phyloP scores from a whole-genome alignment of 106 monocot species.

The Dendrobium nobile region DNA sequence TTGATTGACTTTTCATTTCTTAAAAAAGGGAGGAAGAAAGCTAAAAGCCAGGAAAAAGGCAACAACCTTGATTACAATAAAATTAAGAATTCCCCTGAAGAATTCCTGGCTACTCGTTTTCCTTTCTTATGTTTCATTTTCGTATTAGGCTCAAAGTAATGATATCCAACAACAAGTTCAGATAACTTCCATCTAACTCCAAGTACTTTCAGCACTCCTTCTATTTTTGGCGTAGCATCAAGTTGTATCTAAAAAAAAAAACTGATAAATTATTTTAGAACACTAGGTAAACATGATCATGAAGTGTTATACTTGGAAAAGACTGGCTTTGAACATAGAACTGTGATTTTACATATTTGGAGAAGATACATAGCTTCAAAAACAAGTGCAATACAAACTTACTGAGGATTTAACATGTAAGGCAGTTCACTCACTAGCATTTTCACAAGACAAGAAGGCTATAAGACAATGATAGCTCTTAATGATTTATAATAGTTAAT shows the following conservation, averaged over 20 bases:
- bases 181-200: conserved; percentile 82
- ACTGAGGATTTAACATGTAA: background rate
- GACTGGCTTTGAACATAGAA: background rate
- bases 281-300: background rate
- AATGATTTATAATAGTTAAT: background rate
- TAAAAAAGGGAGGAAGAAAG: conserved; percentile 8
- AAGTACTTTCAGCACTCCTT: conserved; percentile 73
- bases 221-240: conserved; percentile 59
- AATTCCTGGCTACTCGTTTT: conserved; percentile 19
- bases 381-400: background rate
- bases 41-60: background rate
- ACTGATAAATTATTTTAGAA: background rate
- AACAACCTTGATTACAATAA: conserved; percentile 82
- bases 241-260: conserved; percentile 55
- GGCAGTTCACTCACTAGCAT: background rate
- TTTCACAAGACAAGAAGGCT: background rate
- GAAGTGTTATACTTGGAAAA: background rate
- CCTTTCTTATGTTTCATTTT: conserved; percentile 52
- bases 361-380: background rate
- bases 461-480: background rate
- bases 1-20: background rate
- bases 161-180: conserved; percentile 60
- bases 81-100: conserved; percentile 38
- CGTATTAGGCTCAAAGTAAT: conserved; percentile 45
- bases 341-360: conserved; percentile 1